phyloP scores from a whole-genome alignment of 495 filamentous ascomycete species.

The Xylaria castorea region DNA sequence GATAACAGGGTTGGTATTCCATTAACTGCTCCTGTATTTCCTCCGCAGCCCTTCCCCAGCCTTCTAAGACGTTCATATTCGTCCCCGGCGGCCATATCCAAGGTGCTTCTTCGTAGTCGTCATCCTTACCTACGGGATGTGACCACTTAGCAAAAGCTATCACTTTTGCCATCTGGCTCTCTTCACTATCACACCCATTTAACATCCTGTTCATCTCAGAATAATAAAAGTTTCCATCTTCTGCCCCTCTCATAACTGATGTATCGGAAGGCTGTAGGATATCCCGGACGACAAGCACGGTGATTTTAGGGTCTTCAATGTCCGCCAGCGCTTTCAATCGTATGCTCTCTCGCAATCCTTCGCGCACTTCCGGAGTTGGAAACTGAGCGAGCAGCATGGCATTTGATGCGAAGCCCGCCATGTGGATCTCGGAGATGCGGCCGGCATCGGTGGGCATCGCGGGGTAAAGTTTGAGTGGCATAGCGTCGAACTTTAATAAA shows the following conservation, averaged over 20 bases:
- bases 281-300: constrained; percentile 39
- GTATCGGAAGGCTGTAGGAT: not conserved
- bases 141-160: constrained; percentile 53
- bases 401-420: constrained; percentile 50
- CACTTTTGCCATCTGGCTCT: constrained; percentile 10
- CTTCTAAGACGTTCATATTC: constrained; percentile 33
- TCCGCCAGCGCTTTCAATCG: constrained; percentile 39
- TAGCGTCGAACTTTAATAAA: not conserved
- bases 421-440: constrained; percentile 50
- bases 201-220: not conserved
- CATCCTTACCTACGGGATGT: constrained; percentile 33
- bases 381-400: constrained; percentile 50
- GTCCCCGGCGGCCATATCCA: constrained; percentile 47
- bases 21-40: constrained; percentile 35
- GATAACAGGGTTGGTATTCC: constrained; percentile 40
- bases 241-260: not conserved
- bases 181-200: not conserved
- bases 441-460: constrained; percentile 39
- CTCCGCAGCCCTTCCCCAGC: constrained; percentile 40
- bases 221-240: not conserved
- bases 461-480: constrained; percentile 27
- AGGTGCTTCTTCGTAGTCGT: constrained; percentile 30
- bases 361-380: constrained; percentile 42
- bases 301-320: constrained; percentile 38
- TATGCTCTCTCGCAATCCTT: constrained; percentile 35